phyloP scores from a whole-genome alignment of 2,329 filamentous ascomycete species.

The Stemphylium lycopersici region DNA sequence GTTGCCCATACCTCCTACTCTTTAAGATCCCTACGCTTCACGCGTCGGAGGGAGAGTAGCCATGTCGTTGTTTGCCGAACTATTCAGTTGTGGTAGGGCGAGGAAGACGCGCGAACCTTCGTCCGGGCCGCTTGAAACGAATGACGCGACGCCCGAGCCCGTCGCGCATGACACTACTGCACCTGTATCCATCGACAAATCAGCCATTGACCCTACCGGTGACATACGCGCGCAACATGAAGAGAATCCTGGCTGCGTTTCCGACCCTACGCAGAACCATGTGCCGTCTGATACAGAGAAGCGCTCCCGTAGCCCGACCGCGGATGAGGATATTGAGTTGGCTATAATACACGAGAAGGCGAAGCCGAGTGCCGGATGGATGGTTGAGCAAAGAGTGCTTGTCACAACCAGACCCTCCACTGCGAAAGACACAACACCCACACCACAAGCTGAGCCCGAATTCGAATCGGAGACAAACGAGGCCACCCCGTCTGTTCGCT shows the following conservation, averaged over 20 bases:
- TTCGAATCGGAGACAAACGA: background rate
- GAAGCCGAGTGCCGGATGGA: slow-evolving; percentile 12
- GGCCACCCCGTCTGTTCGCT: slow-evolving; percentile 8
- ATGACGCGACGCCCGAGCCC: slow-evolving; percentile 7
- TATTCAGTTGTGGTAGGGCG: slow-evolving; percentile 16
- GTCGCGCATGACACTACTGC: slow-evolving; percentile 6
- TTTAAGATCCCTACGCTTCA: slow-evolving; percentile 2
- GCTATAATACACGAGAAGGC: slow-evolving; percentile 10
- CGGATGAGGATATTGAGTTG: background rate
- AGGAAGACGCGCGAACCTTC: slow-evolving; percentile 11
- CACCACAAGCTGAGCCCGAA: background rate
- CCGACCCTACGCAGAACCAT: background rate
- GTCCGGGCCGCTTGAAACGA: slow-evolving; percentile 1
- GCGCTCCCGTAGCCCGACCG: background rate
- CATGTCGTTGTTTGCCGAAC: slow-evolving; percentile 18
- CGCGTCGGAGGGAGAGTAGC: slow-evolving; percentile 10
- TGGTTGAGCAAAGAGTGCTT: slow-evolving; percentile 10
- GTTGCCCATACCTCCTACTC: slow-evolving; percentile 5
- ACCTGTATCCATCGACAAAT: background rate
- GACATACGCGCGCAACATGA: background rate
- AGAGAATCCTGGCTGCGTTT: background rate
- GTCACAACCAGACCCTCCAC: slow-evolving; percentile 9
- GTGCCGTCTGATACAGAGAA: background rate
- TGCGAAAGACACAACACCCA: background rate
- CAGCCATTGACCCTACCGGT: background rate